These are phyloP conservation scores for Reutealis trisperma DNA, from an alignment of 345 rosid genomes.

Conservation along the genomic window DNA sequence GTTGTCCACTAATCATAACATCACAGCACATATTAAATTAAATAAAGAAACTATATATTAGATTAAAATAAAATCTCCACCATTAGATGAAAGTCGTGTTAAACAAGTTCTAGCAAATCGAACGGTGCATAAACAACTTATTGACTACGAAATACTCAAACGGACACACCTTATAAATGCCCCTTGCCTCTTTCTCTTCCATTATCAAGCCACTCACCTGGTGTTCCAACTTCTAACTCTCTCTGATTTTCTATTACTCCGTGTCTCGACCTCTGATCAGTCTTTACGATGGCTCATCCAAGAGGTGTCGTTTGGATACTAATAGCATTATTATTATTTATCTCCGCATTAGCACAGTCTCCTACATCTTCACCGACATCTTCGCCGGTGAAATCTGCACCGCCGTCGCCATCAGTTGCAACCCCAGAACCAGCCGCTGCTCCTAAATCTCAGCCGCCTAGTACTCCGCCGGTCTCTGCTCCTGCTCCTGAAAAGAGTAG, in stretches of 20 bases:
- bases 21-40: too few relatives aligned
- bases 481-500: too few relatives aligned
- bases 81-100: neutral
- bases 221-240: too few relatives aligned
- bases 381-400: conserved; percentile 4
- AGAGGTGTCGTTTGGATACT: neutral
- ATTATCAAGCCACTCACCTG: neutral
- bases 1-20: too few relatives aligned
- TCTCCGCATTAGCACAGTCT: conserved; percentile 20
- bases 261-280: too few relatives aligned
- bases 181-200: neutral
- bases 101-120: neutral
- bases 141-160: neutral
- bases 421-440: neutral
- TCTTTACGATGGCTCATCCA: conserved; percentile 11
- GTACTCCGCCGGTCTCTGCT: too few relatives aligned
- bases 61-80: neutral
- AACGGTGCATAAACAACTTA: neutral
- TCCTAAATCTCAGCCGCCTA: too few relatives aligned
- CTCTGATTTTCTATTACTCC: too few relatives aligned
- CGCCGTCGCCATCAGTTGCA: neutral
- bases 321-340: conserved; percentile 7
- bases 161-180: neutral
- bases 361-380: conserved; percentile 21
- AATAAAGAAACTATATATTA: neutral